Percentiles rank a stretch among this genome's conserved stretches.
phyloP scores from a whole-genome alignment of 2,329 filamentous ascomycete genomes.

The Didymella arachidicola region DNA sequence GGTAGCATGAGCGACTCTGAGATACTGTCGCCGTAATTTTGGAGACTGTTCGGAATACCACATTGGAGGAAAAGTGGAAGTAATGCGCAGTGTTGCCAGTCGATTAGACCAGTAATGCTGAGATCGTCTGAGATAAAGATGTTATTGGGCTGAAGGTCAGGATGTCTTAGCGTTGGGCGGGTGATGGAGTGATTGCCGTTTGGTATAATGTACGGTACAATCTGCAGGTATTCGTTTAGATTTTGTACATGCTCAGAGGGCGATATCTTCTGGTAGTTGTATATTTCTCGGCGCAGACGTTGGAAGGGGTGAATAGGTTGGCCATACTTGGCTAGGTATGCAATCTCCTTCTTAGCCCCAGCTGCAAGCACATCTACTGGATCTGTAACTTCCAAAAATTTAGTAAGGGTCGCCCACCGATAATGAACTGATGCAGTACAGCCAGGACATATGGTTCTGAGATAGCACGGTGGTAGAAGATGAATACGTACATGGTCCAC shows the following conservation, averaged over 20 bases:
- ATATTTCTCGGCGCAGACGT: conserved; percentile 43
- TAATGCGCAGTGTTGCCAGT: conserved; percentile 53
- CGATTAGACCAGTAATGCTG: conserved; percentile 51
- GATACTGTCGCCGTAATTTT: conserved; percentile 51
- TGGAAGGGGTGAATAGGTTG: conserved; percentile 43
- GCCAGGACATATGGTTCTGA: background rate
- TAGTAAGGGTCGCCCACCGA: conserved; percentile 20
- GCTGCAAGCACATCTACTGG: conserved; percentile 34
- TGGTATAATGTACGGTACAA: conserved; percentile 36
- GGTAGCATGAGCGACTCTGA: conserved; percentile 35
- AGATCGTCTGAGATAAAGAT: conserved; percentile 37
- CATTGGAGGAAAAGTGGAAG: conserved; percentile 50
- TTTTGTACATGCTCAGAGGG: conserved; percentile 39
- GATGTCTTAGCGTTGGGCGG: conserved; percentile 42
- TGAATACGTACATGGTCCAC: too few relatives aligned
- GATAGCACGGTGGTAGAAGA: too few relatives aligned
- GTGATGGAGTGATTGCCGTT: conserved; percentile 20
- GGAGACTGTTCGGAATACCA: conserved; percentile 51
- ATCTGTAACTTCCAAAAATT: conserved; percentile 33
- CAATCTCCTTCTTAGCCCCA: conserved; percentile 46
- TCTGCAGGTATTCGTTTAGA: conserved; percentile 41
- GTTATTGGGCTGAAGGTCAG: conserved; percentile 46
- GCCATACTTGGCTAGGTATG: conserved; percentile 40
- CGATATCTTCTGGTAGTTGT: conserved; percentile 40
- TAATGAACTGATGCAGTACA: background rate